These are phyloP conservation scores for Cryomyces antarcticus DNA, from an alignment of 495 filamentous ascomycete genomes.

Conservation along the genomic window DNA sequence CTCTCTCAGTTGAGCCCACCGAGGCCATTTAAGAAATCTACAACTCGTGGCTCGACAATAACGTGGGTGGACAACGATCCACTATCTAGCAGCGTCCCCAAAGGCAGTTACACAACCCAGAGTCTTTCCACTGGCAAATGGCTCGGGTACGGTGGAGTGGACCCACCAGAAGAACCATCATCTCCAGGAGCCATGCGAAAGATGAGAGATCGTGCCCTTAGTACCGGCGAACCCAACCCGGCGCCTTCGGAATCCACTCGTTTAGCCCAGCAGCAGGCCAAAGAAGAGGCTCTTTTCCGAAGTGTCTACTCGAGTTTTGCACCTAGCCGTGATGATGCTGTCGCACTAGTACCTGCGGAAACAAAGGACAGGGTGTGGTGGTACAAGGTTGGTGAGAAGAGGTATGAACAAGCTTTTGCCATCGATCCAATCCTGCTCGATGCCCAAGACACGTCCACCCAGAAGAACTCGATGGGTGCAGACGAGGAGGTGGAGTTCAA, in stretches of 20 bases:
- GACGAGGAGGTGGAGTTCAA: slow-evolving; percentile 22
- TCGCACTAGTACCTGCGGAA: slow-evolving; percentile 48
- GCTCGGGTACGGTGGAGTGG: slow-evolving; percentile 38
- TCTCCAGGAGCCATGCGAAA: slow-evolving; percentile 41
- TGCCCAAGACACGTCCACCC: slow-evolving; percentile 4
- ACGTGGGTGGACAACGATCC: slow-evolving; percentile 37
- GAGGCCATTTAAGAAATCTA: slow-evolving; percentile 38
- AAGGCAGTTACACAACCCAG: slow-evolving; percentile 32
- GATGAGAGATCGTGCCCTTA: slow-evolving; percentile 50
- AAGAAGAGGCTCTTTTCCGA: slow-evolving; percentile 55
- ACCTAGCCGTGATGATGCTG: slow-evolving; percentile 60
- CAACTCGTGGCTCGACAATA: slow-evolving; percentile 37
- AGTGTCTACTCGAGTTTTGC: slow-evolving; percentile 79
- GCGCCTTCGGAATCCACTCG: slow-evolving; percentile 22
- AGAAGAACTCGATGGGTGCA: slow-evolving; percentile 9
- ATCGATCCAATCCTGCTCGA: slow-evolving; percentile 25
- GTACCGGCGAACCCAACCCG: slow-evolving; percentile 39
- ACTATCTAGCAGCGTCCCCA: slow-evolving; percentile 13
- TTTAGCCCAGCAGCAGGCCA: slow-evolving; percentile 33
- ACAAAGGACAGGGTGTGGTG: slow-evolving; percentile 70
- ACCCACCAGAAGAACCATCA: slow-evolving; percentile 29
- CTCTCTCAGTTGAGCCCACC: slow-evolving; percentile 53
- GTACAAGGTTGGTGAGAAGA: slow-evolving; percentile 48
- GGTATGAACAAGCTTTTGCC: slow-evolving; percentile 30
- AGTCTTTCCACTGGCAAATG: slow-evolving; percentile 40